phyloP scores from a whole-genome alignment of 768 basidiomycete species.

The Lactarius hengduanensis region DNA sequence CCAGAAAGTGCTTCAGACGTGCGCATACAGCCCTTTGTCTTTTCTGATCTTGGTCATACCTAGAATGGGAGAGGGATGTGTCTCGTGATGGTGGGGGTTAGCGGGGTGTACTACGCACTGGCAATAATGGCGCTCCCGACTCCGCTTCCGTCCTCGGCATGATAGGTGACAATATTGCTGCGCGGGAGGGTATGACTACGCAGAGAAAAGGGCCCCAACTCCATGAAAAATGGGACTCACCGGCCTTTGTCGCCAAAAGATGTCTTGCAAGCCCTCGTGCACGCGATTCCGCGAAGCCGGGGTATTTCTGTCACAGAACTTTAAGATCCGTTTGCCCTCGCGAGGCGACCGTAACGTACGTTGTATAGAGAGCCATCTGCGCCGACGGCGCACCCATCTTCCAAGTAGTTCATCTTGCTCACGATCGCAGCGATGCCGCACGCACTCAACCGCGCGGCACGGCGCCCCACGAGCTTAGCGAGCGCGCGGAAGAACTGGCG shows the following conservation, averaged over 20 bases:
- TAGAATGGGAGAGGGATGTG: slow-evolving; percentile 33
- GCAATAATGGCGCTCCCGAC: slow-evolving; percentile 98
- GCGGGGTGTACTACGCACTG: slow-evolving; percentile 40
- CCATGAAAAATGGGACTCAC: slow-evolving; percentile 43
- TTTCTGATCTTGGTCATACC: slow-evolving; percentile 90
- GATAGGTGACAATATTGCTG: slow-evolving; percentile 73
- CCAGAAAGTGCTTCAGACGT: slow-evolving; percentile 41
- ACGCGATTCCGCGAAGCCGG: slow-evolving; percentile 88
- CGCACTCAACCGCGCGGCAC: slow-evolving; percentile 87
- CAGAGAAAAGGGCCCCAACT: not conserved
- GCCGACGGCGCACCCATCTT: slow-evolving; percentile 85
- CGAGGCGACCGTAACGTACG: slow-evolving; percentile 46
- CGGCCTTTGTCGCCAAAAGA: slow-evolving; percentile 97
- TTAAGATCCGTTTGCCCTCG: not conserved
- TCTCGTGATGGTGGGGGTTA: not conserved
- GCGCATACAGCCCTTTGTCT: slow-evolving; percentile 55
- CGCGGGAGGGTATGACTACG: not conserved
- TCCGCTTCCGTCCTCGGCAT: slow-evolving; percentile 90
- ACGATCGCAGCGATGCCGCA: slow-evolving; percentile 98
- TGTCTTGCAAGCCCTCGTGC: slow-evolving; percentile 88
- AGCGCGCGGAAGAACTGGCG: slow-evolving; percentile 96
- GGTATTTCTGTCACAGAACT: slow-evolving; percentile 75
- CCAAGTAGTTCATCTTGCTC: slow-evolving; percentile 89
- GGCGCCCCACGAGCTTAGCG: slow-evolving; percentile 82
- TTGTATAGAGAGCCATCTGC: slow-evolving; percentile 97